Percentiles rank a stretch among this genome's conserved stretches.
These are phyloP conservation scores for Cystobasidium slooffiae DNA, from an alignment of 1,284 basidiomycete genomes.

Conservation along the genomic window DNA sequence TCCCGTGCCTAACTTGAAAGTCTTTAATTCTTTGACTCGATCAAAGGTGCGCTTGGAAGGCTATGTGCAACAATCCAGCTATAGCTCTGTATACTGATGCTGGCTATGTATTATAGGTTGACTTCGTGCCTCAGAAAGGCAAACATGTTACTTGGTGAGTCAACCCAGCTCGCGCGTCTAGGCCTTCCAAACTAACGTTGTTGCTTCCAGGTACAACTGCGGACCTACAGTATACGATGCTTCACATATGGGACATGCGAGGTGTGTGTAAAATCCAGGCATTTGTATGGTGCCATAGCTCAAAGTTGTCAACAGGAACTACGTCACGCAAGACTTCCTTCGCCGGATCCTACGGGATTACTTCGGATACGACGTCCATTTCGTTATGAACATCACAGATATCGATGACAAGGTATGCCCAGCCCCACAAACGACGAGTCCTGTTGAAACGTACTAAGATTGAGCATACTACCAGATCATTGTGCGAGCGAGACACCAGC, in stretches of 20 bases:
- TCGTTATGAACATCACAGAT: conserved; percentile 99
- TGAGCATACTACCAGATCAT: conserved; percentile 71
- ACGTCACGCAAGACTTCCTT: conserved; percentile 95
- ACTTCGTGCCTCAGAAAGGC: conserved; percentile 79
- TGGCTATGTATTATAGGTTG: conserved; percentile 62
- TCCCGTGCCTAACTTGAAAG: conserved; percentile 63
- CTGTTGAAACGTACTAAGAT: too few relatives aligned
- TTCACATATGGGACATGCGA: conserved; percentile 97
- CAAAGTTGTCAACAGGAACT: conserved; percentile 70
- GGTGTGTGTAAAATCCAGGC: conserved; percentile 61
- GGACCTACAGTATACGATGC: conserved; percentile 99
- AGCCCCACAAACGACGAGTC: too few relatives aligned
- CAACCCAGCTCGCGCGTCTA: conserved; percentile 63
- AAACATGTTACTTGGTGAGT: conserved; percentile 96
- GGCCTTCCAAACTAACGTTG: not conserved
- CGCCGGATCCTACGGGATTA: conserved; percentile 92
- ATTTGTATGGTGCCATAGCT: not conserved
- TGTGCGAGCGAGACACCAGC: conserved; percentile 79
- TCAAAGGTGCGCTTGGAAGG: conserved; percentile 69
- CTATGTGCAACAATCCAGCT: not conserved
- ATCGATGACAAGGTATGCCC: conserved; percentile 93
- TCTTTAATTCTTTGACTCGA: conserved; percentile 93
- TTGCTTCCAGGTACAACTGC: conserved; percentile 51
- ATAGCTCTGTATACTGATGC: not conserved
- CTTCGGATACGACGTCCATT: conserved; percentile 96